These are phyloP conservation scores for Aspergillus ochraceus DNA, from an alignment of 2,329 filamentous ascomycete species.

Conservation along the genomic window DNA sequence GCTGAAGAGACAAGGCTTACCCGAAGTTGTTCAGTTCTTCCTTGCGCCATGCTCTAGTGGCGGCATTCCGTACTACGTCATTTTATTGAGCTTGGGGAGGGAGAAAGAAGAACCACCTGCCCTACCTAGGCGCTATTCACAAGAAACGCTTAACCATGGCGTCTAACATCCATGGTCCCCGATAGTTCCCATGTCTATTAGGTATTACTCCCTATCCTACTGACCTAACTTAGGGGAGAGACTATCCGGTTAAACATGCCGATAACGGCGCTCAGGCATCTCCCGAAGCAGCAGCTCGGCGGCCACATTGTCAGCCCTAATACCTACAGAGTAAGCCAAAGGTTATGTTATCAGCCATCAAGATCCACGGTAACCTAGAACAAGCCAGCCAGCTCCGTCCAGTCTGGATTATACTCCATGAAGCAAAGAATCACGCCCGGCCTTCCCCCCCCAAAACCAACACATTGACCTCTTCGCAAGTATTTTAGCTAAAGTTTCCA, in stretches of 20 bases:
- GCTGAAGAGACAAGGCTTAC: slow-evolving; percentile 6
- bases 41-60: slow-evolving; percentile 10
- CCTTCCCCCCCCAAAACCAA: neutral
- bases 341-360: neutral
- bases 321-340: neutral
- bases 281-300: neutral
- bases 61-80: slow-evolving; percentile 19
- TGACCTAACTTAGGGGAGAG: neutral
- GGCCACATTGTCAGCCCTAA: neutral
- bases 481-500: slow-evolving; percentile 5
- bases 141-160: neutral
- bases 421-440: neutral
- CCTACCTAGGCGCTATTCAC: neutral
- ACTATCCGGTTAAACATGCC: neutral
- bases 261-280: neutral
- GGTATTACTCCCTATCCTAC: neutral
- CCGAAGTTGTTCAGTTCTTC: neutral
- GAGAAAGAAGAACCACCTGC: neutral
- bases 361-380: neutral
- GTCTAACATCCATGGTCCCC: neutral
- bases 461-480: neutral
- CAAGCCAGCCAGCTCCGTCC: neutral
- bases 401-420: neutral
- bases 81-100: slow-evolving; percentile 14
- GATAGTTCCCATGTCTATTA: neutral